Evolutionary conservation across 805 yeast genomes (phyloP).

Genomic region (Yarrowia sp.): DNA sequence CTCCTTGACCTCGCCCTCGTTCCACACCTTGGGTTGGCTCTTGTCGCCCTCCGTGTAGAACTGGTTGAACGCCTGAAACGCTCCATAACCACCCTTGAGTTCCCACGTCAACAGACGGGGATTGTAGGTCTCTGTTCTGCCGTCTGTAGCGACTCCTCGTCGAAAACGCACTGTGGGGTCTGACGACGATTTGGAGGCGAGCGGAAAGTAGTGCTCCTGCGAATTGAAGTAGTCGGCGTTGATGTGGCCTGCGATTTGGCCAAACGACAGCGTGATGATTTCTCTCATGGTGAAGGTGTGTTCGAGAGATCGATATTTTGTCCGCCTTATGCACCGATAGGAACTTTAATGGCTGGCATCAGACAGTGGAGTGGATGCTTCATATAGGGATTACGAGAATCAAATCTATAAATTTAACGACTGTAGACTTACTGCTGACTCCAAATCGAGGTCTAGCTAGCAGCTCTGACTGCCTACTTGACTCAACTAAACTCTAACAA

Average conservation of each 20-base stretch:
- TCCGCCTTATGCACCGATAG: not conserved
- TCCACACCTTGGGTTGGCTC: constrained; percentile 30
- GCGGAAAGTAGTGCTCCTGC: constrained; percentile 68
- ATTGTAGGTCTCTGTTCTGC: constrained; percentile 57
- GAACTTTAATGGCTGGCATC: not conserved
- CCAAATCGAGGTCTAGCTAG: no score
- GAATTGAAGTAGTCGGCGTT: constrained; percentile 75
- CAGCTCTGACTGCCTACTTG: no score
- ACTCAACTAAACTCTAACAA: no score
- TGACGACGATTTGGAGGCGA: constrained; percentile 39
- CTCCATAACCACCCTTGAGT: constrained; percentile 70
- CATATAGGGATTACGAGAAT: no score
- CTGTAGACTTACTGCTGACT: no score
- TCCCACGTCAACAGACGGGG: constrained; percentile 88
- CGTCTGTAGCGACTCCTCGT: constrained; percentile 42
- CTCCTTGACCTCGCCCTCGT: not conserved
- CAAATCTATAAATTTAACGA: no score
- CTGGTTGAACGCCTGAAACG: constrained; percentile 41
- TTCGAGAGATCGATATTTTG: not conserved
- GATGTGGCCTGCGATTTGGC: constrained; percentile 74
- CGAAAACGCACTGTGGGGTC: constrained; percentile 51
- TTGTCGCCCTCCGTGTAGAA: constrained; percentile 29
- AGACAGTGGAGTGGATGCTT: no score
- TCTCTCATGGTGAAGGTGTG: constrained; percentile 57
- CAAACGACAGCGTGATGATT: constrained; percentile 65